phyloP scores from a whole-genome alignment of 352 stramenopile species.

The Phytophthora sojae region DNA sequence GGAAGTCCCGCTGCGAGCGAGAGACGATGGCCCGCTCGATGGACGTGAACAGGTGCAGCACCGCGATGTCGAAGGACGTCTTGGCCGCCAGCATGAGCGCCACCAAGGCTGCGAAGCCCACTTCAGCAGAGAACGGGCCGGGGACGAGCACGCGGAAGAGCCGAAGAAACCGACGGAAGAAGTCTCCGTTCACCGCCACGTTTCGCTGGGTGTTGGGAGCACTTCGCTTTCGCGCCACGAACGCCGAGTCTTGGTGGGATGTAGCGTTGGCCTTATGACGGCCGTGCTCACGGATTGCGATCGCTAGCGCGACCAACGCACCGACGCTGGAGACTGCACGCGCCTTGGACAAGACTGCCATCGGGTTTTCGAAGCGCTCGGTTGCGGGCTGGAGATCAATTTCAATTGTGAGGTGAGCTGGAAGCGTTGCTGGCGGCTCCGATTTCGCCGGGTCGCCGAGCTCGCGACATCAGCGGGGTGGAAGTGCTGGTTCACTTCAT shows the following conservation, averaged over 20 bases:
- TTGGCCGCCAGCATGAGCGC: slow-evolving; percentile 61
- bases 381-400: slow-evolving; percentile 2
- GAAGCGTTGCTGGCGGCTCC: not conserved
- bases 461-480: not conserved
- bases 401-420: slow-evolving; percentile 15
- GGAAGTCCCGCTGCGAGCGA: slow-evolving; percentile 63
- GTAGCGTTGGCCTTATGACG: slow-evolving; percentile 48
- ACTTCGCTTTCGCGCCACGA: slow-evolving; percentile 61
- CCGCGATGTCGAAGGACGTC: slow-evolving; percentile 75
- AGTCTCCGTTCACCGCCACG: slow-evolving; percentile 70
- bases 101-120: slow-evolving; percentile 66
- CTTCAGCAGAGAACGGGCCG: slow-evolving; percentile 63
- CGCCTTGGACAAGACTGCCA: slow-evolving; percentile 27
- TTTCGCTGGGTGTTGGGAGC: slow-evolving; percentile 52
- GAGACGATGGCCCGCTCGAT: slow-evolving; percentile 77
- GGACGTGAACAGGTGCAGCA: slow-evolving; percentile 74
- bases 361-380: not conserved
- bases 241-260: slow-evolving; percentile 51
- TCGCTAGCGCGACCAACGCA: slow-evolving; percentile 50
- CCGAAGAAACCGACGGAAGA: slow-evolving; percentile 61
- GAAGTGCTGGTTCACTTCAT: not conserved
- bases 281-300: slow-evolving; percentile 69
- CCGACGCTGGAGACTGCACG: slow-evolving; percentile 14
- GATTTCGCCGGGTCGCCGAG: not conserved
- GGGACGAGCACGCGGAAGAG: slow-evolving; percentile 77